A percentile compares a stretch with the other conserved stretches of the same genome.
Evolutionary conservation across 306 rosid genomes (phyloP).

Genomic region (Corylus heterophylla): DNA sequence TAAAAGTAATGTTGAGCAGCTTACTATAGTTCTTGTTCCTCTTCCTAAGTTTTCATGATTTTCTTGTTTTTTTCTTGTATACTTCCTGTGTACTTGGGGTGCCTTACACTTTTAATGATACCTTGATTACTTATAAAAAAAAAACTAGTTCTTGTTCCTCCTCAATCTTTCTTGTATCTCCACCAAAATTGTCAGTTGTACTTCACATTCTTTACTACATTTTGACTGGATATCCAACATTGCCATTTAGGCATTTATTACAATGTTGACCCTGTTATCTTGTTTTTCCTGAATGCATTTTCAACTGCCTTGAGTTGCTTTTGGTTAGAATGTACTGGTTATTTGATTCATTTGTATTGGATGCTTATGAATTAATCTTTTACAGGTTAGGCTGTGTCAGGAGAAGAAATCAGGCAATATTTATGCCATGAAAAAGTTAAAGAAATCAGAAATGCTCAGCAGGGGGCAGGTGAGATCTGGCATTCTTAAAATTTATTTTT

Average conservation of each 20-base stretch:
- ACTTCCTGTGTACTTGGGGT: too few relatives aligned
- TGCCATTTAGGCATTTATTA: neutral
- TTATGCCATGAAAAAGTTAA: conserved; percentile 65
- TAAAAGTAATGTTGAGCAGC: neutral
- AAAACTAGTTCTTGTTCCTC: too few relatives aligned
- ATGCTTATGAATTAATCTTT: conserved; percentile 12
- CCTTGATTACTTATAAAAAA: too few relatives aligned
- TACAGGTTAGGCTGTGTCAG: conserved; percentile 52
- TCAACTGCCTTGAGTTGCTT: neutral
- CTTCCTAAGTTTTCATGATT: too few relatives aligned
- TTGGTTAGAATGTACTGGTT: neutral
- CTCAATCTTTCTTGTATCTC: too few relatives aligned
- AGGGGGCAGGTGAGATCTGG: conserved; percentile 54
- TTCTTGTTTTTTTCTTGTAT: too few relatives aligned
- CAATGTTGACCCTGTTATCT: neutral
- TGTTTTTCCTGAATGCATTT: neutral
- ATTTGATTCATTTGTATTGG: conserved; percentile 19
- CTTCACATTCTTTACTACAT: too few relatives aligned
- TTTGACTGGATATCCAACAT: neutral
- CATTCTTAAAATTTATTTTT: neutral
- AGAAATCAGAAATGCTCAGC: conserved; percentile 69
- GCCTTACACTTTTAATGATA: too few relatives aligned
- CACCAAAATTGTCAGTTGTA: too few relatives aligned
- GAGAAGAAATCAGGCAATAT: conserved; percentile 64
- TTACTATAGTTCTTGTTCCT: neutral